These are phyloP conservation scores for Scytalidium sp. DNA, from an alignment of 2,329 filamentous ascomycete species.

Conservation along the genomic window DNA sequence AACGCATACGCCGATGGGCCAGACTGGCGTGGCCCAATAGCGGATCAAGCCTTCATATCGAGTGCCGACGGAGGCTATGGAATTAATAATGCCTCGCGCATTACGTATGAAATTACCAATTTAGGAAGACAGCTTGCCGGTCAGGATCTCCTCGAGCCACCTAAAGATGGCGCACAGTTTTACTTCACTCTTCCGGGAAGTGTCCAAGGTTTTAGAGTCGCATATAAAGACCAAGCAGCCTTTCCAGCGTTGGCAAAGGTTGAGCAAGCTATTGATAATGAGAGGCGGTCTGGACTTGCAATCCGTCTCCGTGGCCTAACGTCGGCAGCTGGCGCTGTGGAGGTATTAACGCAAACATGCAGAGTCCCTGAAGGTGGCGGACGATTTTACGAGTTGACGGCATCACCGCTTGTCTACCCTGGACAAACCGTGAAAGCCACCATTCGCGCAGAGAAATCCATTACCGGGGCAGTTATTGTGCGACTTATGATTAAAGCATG, in stretches of 20 bases:
- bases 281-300: slow-evolving; percentile 1
- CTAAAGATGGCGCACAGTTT: slow-evolving; percentile 33
- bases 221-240: neutral
- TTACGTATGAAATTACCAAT: slow-evolving; percentile 28
- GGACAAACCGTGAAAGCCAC: slow-evolving; percentile 15
- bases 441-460: slow-evolving; percentile 2
- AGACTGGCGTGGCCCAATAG: slow-evolving; percentile 33
- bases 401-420: slow-evolving; percentile 26
- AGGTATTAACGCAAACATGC: slow-evolving; percentile 24
- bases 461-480: neutral
- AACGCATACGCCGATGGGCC: slow-evolving; percentile 20
- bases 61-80: slow-evolving; percentile 34
- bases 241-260: slow-evolving; percentile 4
- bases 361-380: slow-evolving; percentile 17
- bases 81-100: slow-evolving; percentile 32
- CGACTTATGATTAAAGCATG: slow-evolving; percentile 11
- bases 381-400: slow-evolving; percentile 20
- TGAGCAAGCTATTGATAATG: slow-evolving; percentile 6
- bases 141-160: slow-evolving; percentile 13
- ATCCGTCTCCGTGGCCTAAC: slow-evolving; percentile 6
- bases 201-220: slow-evolving; percentile 32
- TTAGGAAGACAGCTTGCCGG: slow-evolving; percentile 24
- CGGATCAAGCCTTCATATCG: slow-evolving; percentile 32
- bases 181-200: slow-evolving; percentile 34
- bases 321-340: slow-evolving; percentile 4